phyloP scores from a whole-genome alignment of 768 basidiomycete species.

The Panus rudis region DNA sequence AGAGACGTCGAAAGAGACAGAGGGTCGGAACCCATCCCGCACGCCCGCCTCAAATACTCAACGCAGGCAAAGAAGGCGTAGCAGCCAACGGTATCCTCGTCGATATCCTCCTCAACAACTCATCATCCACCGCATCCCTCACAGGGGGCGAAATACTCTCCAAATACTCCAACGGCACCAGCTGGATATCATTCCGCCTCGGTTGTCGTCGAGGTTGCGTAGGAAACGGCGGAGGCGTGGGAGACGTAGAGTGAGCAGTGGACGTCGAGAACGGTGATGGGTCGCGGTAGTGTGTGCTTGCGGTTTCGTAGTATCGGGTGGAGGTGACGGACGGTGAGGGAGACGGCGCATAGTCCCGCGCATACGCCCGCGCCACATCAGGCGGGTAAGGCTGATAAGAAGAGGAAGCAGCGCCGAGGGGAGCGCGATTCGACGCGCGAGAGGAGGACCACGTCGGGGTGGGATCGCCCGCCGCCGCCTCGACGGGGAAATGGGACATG shows the following conservation, averaged over 20 bases:
- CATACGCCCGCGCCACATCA: neutral
- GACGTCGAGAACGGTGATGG: conserved; percentile 20
- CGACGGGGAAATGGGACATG: conserved; percentile 12
- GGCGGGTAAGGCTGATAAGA: neutral
- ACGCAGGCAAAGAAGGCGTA: no score
- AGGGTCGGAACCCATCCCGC: no score
- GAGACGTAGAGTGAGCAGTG: conserved; percentile 15
- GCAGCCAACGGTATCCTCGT: no score
- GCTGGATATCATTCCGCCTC: conserved; percentile 15
- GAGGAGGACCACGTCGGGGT: no score
- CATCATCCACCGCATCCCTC: conserved; percentile 60
- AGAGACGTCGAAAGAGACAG: no score
- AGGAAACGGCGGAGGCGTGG: conserved; percentile 12
- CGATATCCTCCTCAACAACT: conserved; percentile 49
- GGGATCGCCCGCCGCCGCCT: conserved; percentile 2
- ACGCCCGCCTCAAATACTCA: no score
- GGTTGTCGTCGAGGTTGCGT: conserved; percentile 3
- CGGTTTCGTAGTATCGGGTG: neutral
- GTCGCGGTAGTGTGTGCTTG: conserved; percentile 17
- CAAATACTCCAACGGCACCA: conserved; percentile 62
- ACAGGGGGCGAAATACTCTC: conserved; percentile 45
- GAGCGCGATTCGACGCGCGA: no score
- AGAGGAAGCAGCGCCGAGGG: no score
- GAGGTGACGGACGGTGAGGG: neutral
- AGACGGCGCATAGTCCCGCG: conserved; percentile 3